Evolutionary conservation across 768 basidiomycete genomes (phyloP).

Genomic region (Tricholoma sp.): DNA sequence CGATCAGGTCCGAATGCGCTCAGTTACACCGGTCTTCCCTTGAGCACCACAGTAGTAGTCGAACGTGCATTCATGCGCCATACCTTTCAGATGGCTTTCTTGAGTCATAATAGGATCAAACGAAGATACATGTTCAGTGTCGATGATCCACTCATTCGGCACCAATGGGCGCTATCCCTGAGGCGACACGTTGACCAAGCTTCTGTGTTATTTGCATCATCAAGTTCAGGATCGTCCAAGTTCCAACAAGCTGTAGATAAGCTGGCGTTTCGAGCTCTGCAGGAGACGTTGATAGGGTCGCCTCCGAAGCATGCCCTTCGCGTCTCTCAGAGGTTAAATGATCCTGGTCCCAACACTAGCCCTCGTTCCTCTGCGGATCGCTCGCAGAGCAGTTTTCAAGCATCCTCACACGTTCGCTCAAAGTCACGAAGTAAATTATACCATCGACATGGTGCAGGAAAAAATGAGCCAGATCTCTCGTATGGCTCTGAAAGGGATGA

Average conservation of each 20-base stretch:
- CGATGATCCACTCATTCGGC: slow-evolving; percentile 68
- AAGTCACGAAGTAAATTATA: slow-evolving; percentile 71
- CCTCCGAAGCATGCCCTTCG: slow-evolving; percentile 10
- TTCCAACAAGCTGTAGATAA: slow-evolving; percentile 65
- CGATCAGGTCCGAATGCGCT: slow-evolving; percentile 81
- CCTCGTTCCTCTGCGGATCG: slow-evolving; percentile 8
- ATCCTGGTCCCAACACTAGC: slow-evolving; percentile 9
- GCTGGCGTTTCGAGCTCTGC: slow-evolving; percentile 78
- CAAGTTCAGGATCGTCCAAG: slow-evolving; percentile 34
- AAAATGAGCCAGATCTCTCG: slow-evolving; percentile 54
- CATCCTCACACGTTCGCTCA: slow-evolving; percentile 44
- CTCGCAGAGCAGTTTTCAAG: slow-evolving; percentile 1
- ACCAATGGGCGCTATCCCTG: slow-evolving; percentile 68
- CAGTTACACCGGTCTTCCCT: slow-evolving; percentile 74
- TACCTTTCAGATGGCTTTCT: slow-evolving; percentile 90
- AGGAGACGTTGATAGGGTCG: slow-evolving; percentile 68
- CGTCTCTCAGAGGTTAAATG: slow-evolving; percentile 25
- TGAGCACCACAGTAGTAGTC: slow-evolving; percentile 71
- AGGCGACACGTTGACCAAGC: slow-evolving; percentile 61
- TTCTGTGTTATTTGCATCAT: slow-evolving; percentile 27
- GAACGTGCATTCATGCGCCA: slow-evolving; percentile 96
- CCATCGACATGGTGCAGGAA: slow-evolving; percentile 57
- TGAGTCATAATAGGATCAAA: slow-evolving; percentile 57
- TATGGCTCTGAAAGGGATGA: slow-evolving; percentile 8
- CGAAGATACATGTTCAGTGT: slow-evolving; percentile 96